A percentile compares a stretch with the other conserved stretches of the same genome.
Conservation (phyloP, 495 filamentous ascomycete species). For the Daldinia decipiens region DNA sequence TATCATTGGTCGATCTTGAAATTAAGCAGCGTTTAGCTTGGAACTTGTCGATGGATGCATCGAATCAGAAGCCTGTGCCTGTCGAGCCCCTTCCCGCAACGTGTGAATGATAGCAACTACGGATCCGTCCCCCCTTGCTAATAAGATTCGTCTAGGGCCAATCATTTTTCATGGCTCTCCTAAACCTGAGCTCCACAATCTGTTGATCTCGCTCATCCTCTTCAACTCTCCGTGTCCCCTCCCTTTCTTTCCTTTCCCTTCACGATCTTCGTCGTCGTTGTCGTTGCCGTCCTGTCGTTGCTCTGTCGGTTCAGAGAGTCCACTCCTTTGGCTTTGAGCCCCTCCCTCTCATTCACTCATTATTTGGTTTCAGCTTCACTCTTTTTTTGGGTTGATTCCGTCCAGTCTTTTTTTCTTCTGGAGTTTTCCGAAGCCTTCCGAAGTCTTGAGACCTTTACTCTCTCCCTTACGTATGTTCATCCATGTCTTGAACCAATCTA, state of each 20-base stretch:
- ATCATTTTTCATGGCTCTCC: slow-evolving; percentile 23
- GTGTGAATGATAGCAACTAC: slow-evolving; percentile 14
- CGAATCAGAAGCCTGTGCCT: slow-evolving; percentile 41
- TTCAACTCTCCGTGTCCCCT: slow-evolving; percentile 40
- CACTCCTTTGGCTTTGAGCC: slow-evolving; percentile 47
- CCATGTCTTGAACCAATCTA: slow-evolving; percentile 38
- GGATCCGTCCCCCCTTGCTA: not conserved
- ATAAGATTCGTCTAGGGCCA: slow-evolving; percentile 30
- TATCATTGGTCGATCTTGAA: slow-evolving; percentile 39
- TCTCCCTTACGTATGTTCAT: slow-evolving; percentile 51
- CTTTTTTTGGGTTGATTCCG: slow-evolving; percentile 68
- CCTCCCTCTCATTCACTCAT: slow-evolving; percentile 48
- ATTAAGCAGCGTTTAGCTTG: slow-evolving; percentile 41
- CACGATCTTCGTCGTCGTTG: slow-evolving; percentile 62
- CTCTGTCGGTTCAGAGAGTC: slow-evolving; percentile 47
- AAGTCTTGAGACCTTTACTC: slow-evolving; percentile 32
- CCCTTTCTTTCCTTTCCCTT: slow-evolving; percentile 51
- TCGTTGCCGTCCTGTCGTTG: slow-evolving; percentile 41
- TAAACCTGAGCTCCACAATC: slow-evolving; percentile 7
- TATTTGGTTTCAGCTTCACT: slow-evolving; percentile 80
- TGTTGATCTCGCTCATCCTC: slow-evolving; percentile 44
- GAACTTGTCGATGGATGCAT: slow-evolving; percentile 5
- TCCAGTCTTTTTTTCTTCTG: slow-evolving; percentile 58
- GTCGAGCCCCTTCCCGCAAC: slow-evolving; percentile 18
- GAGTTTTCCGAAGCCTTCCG: slow-evolving; percentile 44